A percentile compares a stretch with the other conserved stretches of the same genome.
These are phyloP conservation scores for Bromus sterilis DNA, from an alignment of 176 grass and related monocot genomes.

Conservation along the genomic window DNA sequence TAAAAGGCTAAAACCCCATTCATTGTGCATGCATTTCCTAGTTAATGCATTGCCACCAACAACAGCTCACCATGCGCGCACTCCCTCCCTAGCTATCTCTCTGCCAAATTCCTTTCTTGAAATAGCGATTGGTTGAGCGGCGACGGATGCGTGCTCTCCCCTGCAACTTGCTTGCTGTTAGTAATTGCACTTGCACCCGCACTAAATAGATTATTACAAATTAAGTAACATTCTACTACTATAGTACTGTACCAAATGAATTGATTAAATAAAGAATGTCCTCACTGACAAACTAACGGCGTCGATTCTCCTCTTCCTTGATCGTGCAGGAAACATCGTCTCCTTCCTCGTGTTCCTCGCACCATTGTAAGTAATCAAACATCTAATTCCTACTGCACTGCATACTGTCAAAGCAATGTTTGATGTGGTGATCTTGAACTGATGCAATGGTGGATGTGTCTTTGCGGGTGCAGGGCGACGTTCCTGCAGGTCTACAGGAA, in stretches of 20 bases:
- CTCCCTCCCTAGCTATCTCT: neutral
- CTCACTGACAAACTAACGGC: neutral
- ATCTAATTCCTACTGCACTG: too few species aligned
- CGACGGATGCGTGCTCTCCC: slow-evolving; percentile 21
- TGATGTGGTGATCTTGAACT: neutral
- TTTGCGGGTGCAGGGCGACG: slow-evolving; percentile 32
- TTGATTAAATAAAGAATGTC: neutral
- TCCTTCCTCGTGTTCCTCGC: slow-evolving; percentile 85
- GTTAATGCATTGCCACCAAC: neutral
- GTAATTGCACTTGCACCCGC: neutral
- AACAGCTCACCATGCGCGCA: neutral
- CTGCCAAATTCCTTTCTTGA: neutral
- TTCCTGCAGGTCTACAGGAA: slow-evolving; percentile 56
- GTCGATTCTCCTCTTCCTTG: neutral
- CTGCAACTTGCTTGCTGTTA: slow-evolving; percentile 8
- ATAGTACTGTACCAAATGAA: neutral
- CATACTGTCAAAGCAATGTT: neutral
- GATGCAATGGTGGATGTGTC: neutral
- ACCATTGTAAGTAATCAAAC: slow-evolving; percentile 50
- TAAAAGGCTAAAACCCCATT: neutral
- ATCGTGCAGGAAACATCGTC: slow-evolving; percentile 69
- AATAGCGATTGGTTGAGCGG: slow-evolving; percentile 39
- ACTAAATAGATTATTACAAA: neutral
- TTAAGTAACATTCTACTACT: neutral
- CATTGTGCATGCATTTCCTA: neutral